Conservation (phyloP, 805 yeast genomes). For the Spathaspora arborariae region DNA sequence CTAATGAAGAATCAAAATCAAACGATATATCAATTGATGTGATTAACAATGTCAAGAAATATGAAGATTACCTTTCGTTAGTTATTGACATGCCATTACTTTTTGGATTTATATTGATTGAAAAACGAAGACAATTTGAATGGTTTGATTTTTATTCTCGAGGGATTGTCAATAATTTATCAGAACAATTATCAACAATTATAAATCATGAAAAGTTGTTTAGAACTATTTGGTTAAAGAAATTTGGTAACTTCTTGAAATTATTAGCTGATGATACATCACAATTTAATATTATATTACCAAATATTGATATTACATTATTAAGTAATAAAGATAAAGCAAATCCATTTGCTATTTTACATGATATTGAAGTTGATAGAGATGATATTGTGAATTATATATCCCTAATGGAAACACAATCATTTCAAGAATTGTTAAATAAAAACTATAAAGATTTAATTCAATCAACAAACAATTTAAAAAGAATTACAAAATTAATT, state of each 20-base stretch:
- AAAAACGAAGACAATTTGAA: slow-evolving; percentile 53
- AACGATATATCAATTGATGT: slow-evolving; percentile 15
- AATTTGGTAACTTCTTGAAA: slow-evolving; percentile 46
- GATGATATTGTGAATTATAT: slow-evolving; percentile 30
- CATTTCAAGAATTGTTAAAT: slow-evolving; percentile 37
- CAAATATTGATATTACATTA: slow-evolving; percentile 37
- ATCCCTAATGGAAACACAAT: slow-evolving; percentile 21
- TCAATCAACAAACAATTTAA: slow-evolving; percentile 36
- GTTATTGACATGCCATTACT: slow-evolving; percentile 67
- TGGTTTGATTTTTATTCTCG: slow-evolving; percentile 48
- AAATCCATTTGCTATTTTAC: slow-evolving; percentile 29
- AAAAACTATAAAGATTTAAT: slow-evolving; percentile 45
- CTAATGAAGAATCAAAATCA: slow-evolving; percentile 7
- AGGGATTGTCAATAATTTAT: slow-evolving; percentile 39
- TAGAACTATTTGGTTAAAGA: slow-evolving; percentile 60
- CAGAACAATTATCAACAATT: slow-evolving; percentile 56
- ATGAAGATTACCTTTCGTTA: slow-evolving; percentile 36
- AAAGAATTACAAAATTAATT: slow-evolving; percentile 27
- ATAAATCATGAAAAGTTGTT: slow-evolving; percentile 53
- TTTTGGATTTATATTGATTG: slow-evolving; percentile 67
- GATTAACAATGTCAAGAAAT: slow-evolving; percentile 21
- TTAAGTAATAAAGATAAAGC: slow-evolving; percentile 14
- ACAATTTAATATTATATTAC: slow-evolving; percentile 15
- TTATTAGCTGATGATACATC: slow-evolving; percentile 14
- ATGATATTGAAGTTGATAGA: slow-evolving; percentile 30